Evolutionary conservation across 164 flowering plant species (phyloP).

Genomic region (Liriodendron chinense): DNA sequence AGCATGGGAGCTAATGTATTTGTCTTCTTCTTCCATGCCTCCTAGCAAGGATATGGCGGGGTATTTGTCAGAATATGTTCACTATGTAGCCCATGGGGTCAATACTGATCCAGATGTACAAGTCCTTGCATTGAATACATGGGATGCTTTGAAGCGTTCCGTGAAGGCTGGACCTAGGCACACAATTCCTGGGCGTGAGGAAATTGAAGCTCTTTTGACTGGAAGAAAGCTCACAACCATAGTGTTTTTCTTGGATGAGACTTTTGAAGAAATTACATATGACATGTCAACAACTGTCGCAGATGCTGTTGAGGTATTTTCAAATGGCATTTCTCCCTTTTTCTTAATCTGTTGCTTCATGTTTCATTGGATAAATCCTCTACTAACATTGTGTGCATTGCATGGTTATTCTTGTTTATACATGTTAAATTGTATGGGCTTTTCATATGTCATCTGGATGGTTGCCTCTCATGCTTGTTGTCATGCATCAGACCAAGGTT

Average conservation of each 20-base stretch:
- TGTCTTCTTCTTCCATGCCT: conserved; percentile 98
- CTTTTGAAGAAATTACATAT: conserved; percentile 96
- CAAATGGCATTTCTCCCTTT: neutral
- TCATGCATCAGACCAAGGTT: neutral
- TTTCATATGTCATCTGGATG: neutral
- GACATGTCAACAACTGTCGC: conserved; percentile 95
- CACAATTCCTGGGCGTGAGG: conserved; percentile 86
- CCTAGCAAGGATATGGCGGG: conserved; percentile 96
- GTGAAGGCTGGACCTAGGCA: conserved; percentile 96
- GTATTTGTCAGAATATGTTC: conserved; percentile 87
- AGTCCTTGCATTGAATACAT: conserved; percentile 69
- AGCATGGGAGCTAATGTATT: conserved; percentile 95
- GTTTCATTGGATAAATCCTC: neutral
- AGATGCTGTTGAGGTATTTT: conserved; percentile 91
- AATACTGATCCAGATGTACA: conserved; percentile 68
- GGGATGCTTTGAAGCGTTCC: conserved; percentile 84
- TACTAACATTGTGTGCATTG: neutral
- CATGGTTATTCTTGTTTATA: too few relatives aligned
- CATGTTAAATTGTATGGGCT: neutral
- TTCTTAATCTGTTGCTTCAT: neutral
- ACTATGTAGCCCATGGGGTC: conserved; percentile 69
- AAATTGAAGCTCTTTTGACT: conserved; percentile 89
- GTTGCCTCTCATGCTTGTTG: neutral
- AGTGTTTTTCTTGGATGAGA: conserved; percentile 97
- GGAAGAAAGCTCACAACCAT: conserved; percentile 91